Evolutionary conservation across 345 rosid genomes (phyloP).

Genomic region (Sisymbrium irio): DNA sequence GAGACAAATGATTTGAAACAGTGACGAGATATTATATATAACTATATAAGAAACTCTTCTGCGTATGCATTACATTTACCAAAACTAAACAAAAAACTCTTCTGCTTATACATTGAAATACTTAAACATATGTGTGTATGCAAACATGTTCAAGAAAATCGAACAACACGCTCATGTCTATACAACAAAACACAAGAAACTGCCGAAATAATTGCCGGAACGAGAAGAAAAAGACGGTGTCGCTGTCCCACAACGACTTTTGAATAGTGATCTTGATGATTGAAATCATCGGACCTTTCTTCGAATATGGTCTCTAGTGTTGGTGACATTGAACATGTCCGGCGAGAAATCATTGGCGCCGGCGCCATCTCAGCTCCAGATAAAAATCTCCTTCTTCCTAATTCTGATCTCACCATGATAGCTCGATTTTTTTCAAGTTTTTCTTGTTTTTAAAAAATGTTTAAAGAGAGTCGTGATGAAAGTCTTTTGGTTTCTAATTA

Average conservation of each 20-base stretch:
- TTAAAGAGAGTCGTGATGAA: constrained; percentile 6
- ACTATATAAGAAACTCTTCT: constrained; percentile 9
- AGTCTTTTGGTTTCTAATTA: constrained; percentile 4
- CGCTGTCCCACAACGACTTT: constrained; percentile 22
- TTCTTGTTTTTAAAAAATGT: constrained; percentile 24
- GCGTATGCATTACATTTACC: constrained; percentile 7
- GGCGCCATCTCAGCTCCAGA: constrained; percentile 41
- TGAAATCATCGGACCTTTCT: constrained; percentile 38
- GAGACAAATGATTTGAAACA: not conserved
- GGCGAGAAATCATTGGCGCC: constrained; percentile 26
- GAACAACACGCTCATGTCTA: constrained; percentile 33
- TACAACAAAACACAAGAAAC: constrained; percentile 38
- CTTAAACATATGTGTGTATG: not conserved
- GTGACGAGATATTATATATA: too few relatives aligned
- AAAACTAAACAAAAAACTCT: constrained; percentile 9
- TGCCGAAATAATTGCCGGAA: constrained; percentile 41
- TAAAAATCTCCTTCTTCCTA: constrained; percentile 16
- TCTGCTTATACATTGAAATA: constrained; percentile 4
- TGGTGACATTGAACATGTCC: constrained; percentile 38
- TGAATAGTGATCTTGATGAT: not conserved
- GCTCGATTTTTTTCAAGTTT: not conserved
- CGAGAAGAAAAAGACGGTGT: constrained; percentile 35
- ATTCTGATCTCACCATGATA: constrained; percentile 34
- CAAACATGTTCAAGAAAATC: constrained; percentile 22
- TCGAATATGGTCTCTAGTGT: constrained; percentile 51